Evolutionary conservation across 192 early-diverging fungal genomes (phyloP).

Genomic region (Backusella parvicylindrica): DNA sequence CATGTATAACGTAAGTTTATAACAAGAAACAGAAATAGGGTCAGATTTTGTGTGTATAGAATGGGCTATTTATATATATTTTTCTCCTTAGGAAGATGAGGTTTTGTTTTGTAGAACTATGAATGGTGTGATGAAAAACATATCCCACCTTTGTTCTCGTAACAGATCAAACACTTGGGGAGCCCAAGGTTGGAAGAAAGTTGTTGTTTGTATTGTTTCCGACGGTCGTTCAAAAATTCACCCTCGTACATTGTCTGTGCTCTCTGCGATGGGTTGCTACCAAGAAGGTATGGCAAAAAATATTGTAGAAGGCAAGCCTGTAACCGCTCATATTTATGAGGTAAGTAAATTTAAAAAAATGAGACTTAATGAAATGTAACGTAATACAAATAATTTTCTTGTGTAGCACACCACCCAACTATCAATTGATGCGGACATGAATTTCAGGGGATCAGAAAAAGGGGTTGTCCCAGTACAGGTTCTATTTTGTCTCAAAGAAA

Average conservation of each 20-base stretch:
- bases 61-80: conserved; percentile 1
- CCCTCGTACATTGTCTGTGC: conserved; percentile 56
- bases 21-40: neutral
- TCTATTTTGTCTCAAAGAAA: conserved; percentile 76
- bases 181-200: conserved; percentile 72
- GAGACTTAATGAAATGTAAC: neutral
- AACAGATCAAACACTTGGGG: conserved; percentile 65
- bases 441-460: conserved; percentile 43
- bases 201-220: conserved; percentile 73
- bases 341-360: conserved; percentile 13
- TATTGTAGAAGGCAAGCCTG: conserved; percentile 58
- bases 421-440: conserved; percentile 51
- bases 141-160: conserved; percentile 65
- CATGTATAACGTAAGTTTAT: conserved; percentile 63
- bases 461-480: conserved; percentile 66
- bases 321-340: conserved; percentile 67
- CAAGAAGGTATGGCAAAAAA: conserved; percentile 71
- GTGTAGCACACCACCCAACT: conserved; percentile 53
- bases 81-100: conserved; percentile 71
- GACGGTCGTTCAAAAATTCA: conserved; percentile 74
- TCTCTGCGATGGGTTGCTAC: conserved; percentile 75
- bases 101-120: conserved; percentile 87
- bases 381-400: neutral
- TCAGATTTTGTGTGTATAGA: neutral
- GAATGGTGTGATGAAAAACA: conserved; percentile 86